Conservation (phyloP, 2,329 filamentous ascomycete genomes). For the Colletotrichum limetticola region DNA sequence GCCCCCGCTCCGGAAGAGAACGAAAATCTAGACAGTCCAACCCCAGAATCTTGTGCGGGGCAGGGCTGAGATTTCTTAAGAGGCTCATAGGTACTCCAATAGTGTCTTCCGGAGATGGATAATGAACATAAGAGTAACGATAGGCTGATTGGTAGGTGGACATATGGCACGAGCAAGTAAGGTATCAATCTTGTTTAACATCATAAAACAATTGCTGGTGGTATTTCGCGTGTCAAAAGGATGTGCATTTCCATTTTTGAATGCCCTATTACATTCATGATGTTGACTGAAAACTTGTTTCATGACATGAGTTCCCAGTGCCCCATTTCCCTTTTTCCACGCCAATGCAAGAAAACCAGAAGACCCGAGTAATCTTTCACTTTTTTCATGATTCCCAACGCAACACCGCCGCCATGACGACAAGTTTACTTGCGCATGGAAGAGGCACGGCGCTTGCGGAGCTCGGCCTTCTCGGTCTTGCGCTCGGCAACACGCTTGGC, state of each 20-base stretch:
- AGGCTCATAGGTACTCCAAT: not conserved
- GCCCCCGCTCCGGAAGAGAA: not conserved
- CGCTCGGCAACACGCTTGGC: slow-evolving; percentile 97
- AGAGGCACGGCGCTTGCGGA: slow-evolving; percentile 96
- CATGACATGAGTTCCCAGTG: slow-evolving; percentile 4
- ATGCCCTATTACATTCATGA: slow-evolving; percentile 52
- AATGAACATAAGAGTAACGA: too few species aligned
- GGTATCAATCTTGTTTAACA: not conserved
- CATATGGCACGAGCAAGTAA: not conserved
- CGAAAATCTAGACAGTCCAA: not conserved
- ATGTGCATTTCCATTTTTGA: slow-evolving; percentile 46
- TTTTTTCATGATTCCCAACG: slow-evolving; percentile 43
- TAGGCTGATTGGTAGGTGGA: not conserved
- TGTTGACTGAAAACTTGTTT: slow-evolving; percentile 19
- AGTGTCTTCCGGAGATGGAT: too few species aligned
- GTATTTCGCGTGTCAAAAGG: slow-evolving; percentile 39
- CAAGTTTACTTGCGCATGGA: slow-evolving; percentile 87
- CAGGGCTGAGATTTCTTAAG: not conserved
- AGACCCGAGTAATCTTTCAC: slow-evolving; percentile 44
- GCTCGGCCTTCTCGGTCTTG: slow-evolving; percentile 92
- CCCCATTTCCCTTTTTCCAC: slow-evolving; percentile 44
- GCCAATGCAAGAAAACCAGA: slow-evolving; percentile 55
- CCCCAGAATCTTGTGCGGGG: not conserved
- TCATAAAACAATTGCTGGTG: slow-evolving; percentile 29
- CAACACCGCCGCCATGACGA: slow-evolving; percentile 19